Evolutionary conservation across 2,329 filamentous ascomycete species (phyloP), one percentile per base, ranked within the genome.

Genomic region (Trichocomaceae sp.): DNA sequence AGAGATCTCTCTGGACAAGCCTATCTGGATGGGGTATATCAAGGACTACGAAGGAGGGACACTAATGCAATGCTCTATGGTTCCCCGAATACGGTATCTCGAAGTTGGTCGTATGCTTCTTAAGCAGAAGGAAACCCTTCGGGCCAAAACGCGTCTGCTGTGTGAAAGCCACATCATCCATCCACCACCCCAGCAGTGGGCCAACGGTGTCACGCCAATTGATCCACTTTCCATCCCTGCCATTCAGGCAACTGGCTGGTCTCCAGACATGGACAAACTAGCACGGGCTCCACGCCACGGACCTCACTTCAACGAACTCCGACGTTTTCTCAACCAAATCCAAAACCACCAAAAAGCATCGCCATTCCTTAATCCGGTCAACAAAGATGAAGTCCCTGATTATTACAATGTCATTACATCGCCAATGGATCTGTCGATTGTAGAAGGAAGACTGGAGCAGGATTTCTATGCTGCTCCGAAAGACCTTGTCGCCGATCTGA

Each of bases 41-140:
- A 99, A 99, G 69, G 93, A 99, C 69, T 99, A 99, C 70, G 93
- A 99, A 73, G 93, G 93, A 55, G 93, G 93, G 56, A 99, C 93
- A 0, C 95, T 99, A 58, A 99, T 99, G 93, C 93, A 99, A 75
- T 99, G 93, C 67, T 90, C 87, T 51, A 97, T 99, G 93, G 81
- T 99, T 19, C 92, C 92, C 6, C 88, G 87, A 59, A 90, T 97
- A 52, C 87, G 93, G 48, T 99, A 99, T 72, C 85, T 99, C 5
- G 92, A 99, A 71, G 83, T 85, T 66, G 88, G 90, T 2, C 86
- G 91, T 59, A 95, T 99, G 90, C 80, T 99, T 1, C 81, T 96
- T 47, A 97, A 99, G 76, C 93, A 99, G 69, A 97, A 96, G 70
- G 93, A 96, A 70, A 87, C 86, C 52, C 90, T 97, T 2, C 86